phyloP scores from a whole-genome alignment of 2,329 filamentous ascomycete species.

The Pseudocercospora fuligena region DNA sequence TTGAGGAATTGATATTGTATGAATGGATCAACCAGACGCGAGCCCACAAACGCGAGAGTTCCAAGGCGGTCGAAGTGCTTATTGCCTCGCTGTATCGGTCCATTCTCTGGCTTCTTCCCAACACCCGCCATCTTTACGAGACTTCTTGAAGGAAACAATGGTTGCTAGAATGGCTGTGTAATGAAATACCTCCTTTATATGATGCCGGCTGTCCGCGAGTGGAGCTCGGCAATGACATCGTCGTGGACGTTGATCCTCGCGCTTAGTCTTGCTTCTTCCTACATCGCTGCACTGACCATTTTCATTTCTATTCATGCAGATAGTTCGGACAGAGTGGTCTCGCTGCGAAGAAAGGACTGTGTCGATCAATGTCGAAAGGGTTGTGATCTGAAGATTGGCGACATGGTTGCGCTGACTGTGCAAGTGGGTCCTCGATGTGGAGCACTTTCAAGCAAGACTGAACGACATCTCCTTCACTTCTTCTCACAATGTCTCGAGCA shows the following conservation, averaged over 20 bases:
- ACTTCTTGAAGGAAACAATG: too few relatives aligned
- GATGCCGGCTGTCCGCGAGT: not conserved
- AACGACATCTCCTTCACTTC: not conserved
- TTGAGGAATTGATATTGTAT: conserved; percentile 58
- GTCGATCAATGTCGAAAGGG: not conserved
- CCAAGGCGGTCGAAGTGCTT: conserved; percentile 47
- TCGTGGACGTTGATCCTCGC: not conserved
- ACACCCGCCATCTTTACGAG: not conserved
- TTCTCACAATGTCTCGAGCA: not conserved
- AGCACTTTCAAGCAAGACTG: not conserved
- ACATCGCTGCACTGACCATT: not conserved
- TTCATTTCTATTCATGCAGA: not conserved
- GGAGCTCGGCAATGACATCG: conserved; percentile 4
- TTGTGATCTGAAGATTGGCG: not conserved
- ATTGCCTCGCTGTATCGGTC: conserved; percentile 45
- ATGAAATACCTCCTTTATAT: not conserved
- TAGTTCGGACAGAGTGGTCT: not conserved
- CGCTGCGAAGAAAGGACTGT: not conserved
- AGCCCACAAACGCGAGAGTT: conserved; percentile 48
- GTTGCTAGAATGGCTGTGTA: not conserved
- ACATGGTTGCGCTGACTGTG: not conserved
- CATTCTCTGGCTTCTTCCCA: not conserved
- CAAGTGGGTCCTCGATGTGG: not conserved
- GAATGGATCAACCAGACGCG: conserved; percentile 53
- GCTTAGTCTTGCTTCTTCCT: not conserved